Percentiles rank a stretch among this genome's conserved stretches.
phyloP scores from a whole-genome alignment of 2,329 filamentous ascomycete genomes.

The Botrytis paeoniae region DNA sequence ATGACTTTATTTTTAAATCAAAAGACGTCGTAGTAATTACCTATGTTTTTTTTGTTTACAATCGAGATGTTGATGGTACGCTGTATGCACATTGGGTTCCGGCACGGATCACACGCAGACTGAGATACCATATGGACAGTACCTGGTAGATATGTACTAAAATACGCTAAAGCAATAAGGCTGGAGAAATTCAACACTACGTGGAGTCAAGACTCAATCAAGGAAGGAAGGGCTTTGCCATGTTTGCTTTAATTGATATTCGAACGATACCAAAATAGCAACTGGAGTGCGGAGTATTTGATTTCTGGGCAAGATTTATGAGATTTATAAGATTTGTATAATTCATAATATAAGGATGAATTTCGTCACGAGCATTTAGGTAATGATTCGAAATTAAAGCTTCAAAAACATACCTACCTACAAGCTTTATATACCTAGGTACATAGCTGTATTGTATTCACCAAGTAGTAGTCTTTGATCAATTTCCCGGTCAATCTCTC shows the following conservation, averaged over 20 bases:
- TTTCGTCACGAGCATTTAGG: not conserved
- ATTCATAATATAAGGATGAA: not conserved
- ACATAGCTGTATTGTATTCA: not conserved
- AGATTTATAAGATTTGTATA: not conserved
- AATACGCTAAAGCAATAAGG: not conserved
- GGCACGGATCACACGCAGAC: not conserved
- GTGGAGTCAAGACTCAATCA: not conserved
- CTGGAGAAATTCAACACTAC: not conserved
- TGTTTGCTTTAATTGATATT: not conserved
- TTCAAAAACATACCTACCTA: not conserved
- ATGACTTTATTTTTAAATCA: not conserved
- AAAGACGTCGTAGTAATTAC: not conserved
- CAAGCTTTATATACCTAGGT: not conserved
- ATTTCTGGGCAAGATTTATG: too few relatives aligned
- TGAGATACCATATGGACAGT: not conserved
- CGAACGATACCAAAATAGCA: not conserved
- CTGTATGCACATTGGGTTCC: not conserved
- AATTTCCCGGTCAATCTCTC: not conserved
- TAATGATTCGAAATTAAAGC: not conserved
- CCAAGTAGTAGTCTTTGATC: not conserved
- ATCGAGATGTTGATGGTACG: not conserved
- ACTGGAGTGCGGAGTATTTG: not conserved
- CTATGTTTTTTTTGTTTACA: not conserved
- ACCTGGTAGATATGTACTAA: not conserved
- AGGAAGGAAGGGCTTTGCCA: not conserved